A percentile compares a stretch with the other conserved stretches of the same genome.
These are phyloP conservation scores for Amphichorda felina DNA, from an alignment of 2,329 filamentous ascomycete species.

Conservation along the genomic window DNA sequence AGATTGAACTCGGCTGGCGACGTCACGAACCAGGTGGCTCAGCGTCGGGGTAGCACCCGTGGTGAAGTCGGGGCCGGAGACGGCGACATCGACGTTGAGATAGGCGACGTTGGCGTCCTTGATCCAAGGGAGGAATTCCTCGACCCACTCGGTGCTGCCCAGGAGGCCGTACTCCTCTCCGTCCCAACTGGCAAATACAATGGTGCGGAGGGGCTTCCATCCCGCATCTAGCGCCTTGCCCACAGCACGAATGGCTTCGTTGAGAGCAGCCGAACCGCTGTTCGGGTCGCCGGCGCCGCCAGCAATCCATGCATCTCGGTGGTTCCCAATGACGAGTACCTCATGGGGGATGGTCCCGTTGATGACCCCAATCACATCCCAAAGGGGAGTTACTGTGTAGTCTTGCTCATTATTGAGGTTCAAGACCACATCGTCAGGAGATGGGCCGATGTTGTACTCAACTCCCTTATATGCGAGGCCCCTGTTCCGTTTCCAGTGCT, in stretches of 20 bases:
- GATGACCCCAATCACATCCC: conserved; percentile 88
- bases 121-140: conserved; percentile 79
- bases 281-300: conserved; percentile 79
- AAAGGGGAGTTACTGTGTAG: conserved; percentile 70
- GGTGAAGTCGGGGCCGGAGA: conserved; percentile 50
- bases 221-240: conserved; percentile 53
- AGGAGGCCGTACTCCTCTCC: conserved; percentile 78
- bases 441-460: conserved; percentile 74
- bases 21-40: conserved; percentile 59
- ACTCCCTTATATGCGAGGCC: conserved; percentile 73
- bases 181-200: conserved; percentile 80
- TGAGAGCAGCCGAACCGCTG: conserved; percentile 67
- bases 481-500: conserved; percentile 56
- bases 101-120: conserved; percentile 64
- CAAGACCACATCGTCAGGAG: conserved; percentile 57
- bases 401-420: conserved; percentile 72
- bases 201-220: conserved; percentile 61
- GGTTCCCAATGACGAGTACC: conserved; percentile 83
- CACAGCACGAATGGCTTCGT: conserved; percentile 67
- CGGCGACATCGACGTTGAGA: conserved; percentile 73
- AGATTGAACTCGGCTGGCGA: conserved; percentile 49
- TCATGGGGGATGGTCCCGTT: conserved; percentile 80
- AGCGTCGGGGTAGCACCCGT: conserved; percentile 64
- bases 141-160: conserved; percentile 87
- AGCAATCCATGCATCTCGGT: conserved; percentile 81